Evolutionary conservation across 495 filamentous ascomycete species (phyloP).

Genomic region (Beverwykella pulmonaria): DNA sequence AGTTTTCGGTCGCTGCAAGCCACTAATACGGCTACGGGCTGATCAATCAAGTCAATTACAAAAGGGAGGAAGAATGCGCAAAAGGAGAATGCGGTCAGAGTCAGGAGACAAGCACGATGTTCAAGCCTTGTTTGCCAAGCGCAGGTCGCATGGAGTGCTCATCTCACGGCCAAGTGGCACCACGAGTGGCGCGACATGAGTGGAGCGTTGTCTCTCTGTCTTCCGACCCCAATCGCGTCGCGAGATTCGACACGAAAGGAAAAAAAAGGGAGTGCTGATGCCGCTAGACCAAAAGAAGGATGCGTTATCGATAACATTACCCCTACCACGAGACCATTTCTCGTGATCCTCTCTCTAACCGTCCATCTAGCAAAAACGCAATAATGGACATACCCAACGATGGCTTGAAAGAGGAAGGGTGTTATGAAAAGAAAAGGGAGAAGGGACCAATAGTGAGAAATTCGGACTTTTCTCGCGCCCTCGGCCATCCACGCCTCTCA

Average conservation of each 20-base stretch:
- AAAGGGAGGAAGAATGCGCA: slow-evolving; percentile 9
- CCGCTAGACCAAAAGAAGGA: neutral
- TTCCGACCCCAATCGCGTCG: slow-evolving; percentile 2
- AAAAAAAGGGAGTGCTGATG: neutral
- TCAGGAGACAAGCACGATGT: slow-evolving; percentile 12
- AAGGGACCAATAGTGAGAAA: too few relatives aligned
- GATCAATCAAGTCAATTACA: neutral
- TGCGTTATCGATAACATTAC: slow-evolving; percentile 1
- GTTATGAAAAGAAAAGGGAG: too few relatives aligned
- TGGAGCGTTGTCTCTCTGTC: slow-evolving; percentile 9
- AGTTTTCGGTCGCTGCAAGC: neutral
- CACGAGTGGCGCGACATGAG: slow-evolving; percentile 11
- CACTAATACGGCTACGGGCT: neutral
- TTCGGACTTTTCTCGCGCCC: too few relatives aligned
- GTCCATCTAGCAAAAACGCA: too few relatives aligned
- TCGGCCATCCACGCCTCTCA: neutral
- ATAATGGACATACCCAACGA: neutral
- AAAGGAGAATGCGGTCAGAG: neutral
- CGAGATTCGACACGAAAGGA: slow-evolving; percentile 1
- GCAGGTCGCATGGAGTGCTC: slow-evolving; percentile 4
- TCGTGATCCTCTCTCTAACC: too few relatives aligned
- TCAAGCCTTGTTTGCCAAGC: slow-evolving; percentile 15
- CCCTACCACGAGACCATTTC: neutral
- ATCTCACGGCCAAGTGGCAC: slow-evolving; percentile 15
- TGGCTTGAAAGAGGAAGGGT: neutral